Evolutionary conservation across 148 eudicot species (phyloP), one percentile per base, ranked within the genome.

Genomic region (Suaeda aralocaspica): DNA sequence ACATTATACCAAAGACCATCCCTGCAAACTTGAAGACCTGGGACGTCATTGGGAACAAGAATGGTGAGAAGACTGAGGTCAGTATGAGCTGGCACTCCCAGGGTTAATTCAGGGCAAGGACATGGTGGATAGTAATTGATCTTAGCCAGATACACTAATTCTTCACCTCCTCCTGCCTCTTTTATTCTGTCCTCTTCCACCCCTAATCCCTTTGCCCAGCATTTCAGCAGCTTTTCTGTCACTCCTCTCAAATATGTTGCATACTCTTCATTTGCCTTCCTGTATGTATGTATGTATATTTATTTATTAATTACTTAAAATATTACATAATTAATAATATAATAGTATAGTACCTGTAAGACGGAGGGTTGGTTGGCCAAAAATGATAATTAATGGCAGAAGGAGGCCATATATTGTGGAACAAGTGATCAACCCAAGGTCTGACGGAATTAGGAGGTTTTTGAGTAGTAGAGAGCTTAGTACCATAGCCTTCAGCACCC

Each of bases 101-200:
- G 82, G 3, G 89, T 88, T 30, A 91, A 67, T 30, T 91, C 94
- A 13, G 94, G 97, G 21, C 92, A 82, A 9, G 94, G 97, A 49
- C 97, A 91, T 30, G 91, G 89, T 19, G 97, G 97, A 68, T 91
- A 91, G 63, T 85, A 87, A 29, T 91, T 91, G 12, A 91, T 86
- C 78, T 91, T 91, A 76, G 89, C 52, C 18, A 81, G 22, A 67
- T 86, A 88, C 22, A 71, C 66, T 36, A 87, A 4, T 9, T 87
- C 90, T 0, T 85, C 91, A n/a, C 94, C 88, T 0, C 94, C 92
- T 2, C 46, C 68, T 2, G 80, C 86, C 4, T 70, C 68, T 64
- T 76, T 68, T 11, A 90, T 4, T 33, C 64, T 89, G 41, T 76
- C 45, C 45, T 59, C 84, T 51, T 76, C 86, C 11, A 90, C 73